phyloP scores from a whole-genome alignment of 2,329 filamentous ascomycete genomes.

The Magnaporthiopsis rhizophila region DNA sequence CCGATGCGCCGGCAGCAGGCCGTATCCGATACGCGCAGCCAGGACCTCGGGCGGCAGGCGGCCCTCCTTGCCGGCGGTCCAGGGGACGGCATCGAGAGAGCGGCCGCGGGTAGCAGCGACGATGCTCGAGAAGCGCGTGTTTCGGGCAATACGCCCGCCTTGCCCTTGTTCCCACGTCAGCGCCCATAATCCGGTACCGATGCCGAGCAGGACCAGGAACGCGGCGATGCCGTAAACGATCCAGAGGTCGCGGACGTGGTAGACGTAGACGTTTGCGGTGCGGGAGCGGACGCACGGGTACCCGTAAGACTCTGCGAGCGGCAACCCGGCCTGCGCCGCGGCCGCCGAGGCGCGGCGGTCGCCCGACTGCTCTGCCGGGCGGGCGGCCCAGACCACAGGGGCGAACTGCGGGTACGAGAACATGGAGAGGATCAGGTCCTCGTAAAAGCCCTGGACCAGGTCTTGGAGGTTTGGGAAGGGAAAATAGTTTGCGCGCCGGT shows the following conservation, averaged over 20 bases:
- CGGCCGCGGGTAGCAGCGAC: slow-evolving; percentile 33
- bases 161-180: slow-evolving; percentile 25
- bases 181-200: slow-evolving; percentile 26
- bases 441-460: slow-evolving; percentile 24
- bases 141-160: slow-evolving; percentile 26
- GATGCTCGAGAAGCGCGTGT: slow-evolving; percentile 31
- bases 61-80: slow-evolving; percentile 9
- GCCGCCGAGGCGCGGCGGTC: slow-evolving; percentile 12
- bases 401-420: slow-evolving; percentile 27
- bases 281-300: slow-evolving; percentile 26
- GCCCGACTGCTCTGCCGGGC: slow-evolving; percentile 19
- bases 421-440: slow-evolving; percentile 29
- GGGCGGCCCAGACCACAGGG: slow-evolving; percentile 26
- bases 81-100: slow-evolving; percentile 27
- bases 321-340: slow-evolving; percentile 1
- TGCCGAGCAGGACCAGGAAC: slow-evolving; percentile 15
- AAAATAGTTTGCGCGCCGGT: slow-evolving; percentile 24
- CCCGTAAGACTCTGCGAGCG: slow-evolving; percentile 7
- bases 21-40: slow-evolving; percentile 17
- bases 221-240: slow-evolving; percentile 22
- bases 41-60: slow-evolving; percentile 17
- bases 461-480: slow-evolving; percentile 19
- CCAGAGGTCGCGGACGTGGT: slow-evolving; percentile 25
- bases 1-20: slow-evolving; percentile 3
- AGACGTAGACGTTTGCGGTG: slow-evolving; percentile 24